These are phyloP conservation scores for Curvularia sp. DNA, from an alignment of 2,329 filamentous ascomycete species.

Conservation along the genomic window DNA sequence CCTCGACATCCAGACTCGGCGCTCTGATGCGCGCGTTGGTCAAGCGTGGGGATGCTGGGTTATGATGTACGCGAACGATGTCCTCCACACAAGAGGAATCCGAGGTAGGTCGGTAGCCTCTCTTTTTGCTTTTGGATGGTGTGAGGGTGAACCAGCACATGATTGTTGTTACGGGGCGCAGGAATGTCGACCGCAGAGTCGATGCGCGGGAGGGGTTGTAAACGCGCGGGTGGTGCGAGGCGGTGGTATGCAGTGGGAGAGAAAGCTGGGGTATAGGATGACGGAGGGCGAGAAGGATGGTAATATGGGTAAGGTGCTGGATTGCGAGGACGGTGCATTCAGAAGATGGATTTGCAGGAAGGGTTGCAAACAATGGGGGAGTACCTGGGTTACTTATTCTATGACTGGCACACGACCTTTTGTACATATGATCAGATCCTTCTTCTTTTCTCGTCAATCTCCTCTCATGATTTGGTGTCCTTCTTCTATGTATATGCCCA, in stretches of 20 bases:
- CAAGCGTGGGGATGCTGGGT: conserved; percentile 28
- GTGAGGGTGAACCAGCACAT: conserved; percentile 48
- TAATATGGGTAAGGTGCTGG: conserved; percentile 24
- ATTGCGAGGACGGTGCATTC: conserved; percentile 33
- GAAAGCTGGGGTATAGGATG: conserved; percentile 29
- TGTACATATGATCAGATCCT: conserved; percentile 20
- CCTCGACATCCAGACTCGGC: conserved; percentile 29
- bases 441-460: conserved; percentile 12
- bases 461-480: conserved; percentile 23
- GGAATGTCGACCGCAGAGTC: conserved; percentile 24
- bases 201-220: conserved; percentile 31
- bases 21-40: conserved; percentile 34
- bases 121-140: conserved; percentile 31
- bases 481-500: conserved; percentile 26
- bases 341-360: conserved; percentile 17
- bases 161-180: conserved; percentile 18
- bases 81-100: conserved; percentile 38
- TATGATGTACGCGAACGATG: conserved; percentile 39
- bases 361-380: conserved; percentile 14
- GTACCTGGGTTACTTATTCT: conserved; percentile 25
- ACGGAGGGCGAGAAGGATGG: conserved; percentile 29
- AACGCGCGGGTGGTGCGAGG: conserved; percentile 31
- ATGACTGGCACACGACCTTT: conserved; percentile 15
- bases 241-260: conserved; percentile 33
- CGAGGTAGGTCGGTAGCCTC: conserved; percentile 25